Base-by-base conservation (phyloP, 805 yeast species). In the Candida saitoana region DNA sequence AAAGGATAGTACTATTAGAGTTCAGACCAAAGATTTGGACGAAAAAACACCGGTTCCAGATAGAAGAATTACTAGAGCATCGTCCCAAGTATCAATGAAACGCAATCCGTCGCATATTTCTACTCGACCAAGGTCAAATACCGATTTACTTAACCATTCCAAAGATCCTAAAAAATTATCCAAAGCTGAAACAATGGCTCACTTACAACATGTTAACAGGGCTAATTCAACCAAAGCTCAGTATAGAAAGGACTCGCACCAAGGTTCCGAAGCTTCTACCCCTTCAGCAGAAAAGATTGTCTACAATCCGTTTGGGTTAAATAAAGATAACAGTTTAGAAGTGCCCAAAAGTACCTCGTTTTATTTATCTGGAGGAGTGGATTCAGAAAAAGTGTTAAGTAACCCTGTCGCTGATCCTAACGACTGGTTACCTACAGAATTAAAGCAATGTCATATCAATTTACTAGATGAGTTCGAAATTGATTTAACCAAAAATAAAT, bases 361-460 rank as follows among this genome's bases (percentile, higher is more conserved):
- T 34, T 61, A 61, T 39, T 42, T 61, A 39, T 49, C 51, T 14
- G 60, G 67, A 41, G 62, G 65, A 40, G 63, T 65, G 19, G 73
- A 62, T 34, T 76, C 74, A 38, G 67, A 71, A 18, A 69, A 79
- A 29, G 62, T 79, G 9, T 62, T 84, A 43, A 73, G 80, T 2
- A 65, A 77, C 46, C 88, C 91, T 0, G 74, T 82, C 11, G 77
- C 76, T 14, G 75, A 77, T 47, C 91, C 91, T 1, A 83, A 84
- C 52, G 74, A 72, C n/a, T 69, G 59, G 47, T 59, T 85, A 15
- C 90, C 91, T 0, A 63, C 56, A 0, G 74, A 70, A 3, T 64
- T 77, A 47, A 67, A 75, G 39, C 79, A 81, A 54, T 59, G 61
- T 1, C 67, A 69, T 41, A 61, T 69, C 3, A 69, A 71, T 34